phyloP scores from a whole-genome alignment of 2,329 filamentous ascomycete species.

The Phaeosphaeriaceae sp. region DNA sequence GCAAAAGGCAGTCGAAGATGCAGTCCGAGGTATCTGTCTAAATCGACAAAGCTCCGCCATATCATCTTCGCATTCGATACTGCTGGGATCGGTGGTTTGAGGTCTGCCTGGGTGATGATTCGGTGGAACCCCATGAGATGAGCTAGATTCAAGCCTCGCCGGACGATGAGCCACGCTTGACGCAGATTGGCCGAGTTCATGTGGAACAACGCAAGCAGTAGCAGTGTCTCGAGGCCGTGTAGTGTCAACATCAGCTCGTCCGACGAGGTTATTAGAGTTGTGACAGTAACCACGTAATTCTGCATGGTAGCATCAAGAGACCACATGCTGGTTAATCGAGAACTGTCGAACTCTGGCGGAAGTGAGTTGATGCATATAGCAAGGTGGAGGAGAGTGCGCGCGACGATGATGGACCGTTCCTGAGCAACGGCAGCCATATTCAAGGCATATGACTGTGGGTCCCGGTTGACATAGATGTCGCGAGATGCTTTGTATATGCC shows the following conservation, averaged over 20 bases:
- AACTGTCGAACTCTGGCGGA: constrained; percentile 39
- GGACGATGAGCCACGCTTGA: constrained; percentile 43
- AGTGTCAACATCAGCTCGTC: constrained; percentile 46
- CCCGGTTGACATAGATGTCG: constrained; percentile 40
- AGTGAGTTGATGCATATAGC: constrained; percentile 43
- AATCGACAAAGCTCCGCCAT: constrained; percentile 40
- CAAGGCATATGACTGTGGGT: constrained; percentile 41
- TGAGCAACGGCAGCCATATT: constrained; percentile 39
- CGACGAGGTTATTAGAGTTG: constrained; percentile 36
- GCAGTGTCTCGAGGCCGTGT: constrained; percentile 43
- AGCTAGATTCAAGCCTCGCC: constrained; percentile 42
- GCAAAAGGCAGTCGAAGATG: constrained; percentile 46
- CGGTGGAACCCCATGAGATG: constrained; percentile 48
- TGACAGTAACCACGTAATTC: constrained; percentile 42
- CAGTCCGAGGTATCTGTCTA: constrained; percentile 42
- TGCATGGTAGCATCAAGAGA: constrained; percentile 42
- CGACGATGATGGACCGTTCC: constrained; percentile 39
- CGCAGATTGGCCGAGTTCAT: constrained; percentile 40
- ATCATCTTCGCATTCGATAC: constrained; percentile 35
- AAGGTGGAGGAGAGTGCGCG: constrained; percentile 44
- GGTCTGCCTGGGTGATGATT: constrained; percentile 33
- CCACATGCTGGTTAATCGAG: constrained; percentile 38
- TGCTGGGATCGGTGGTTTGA: constrained; percentile 29
- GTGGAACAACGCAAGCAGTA: constrained; percentile 40
- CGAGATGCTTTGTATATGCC: constrained; percentile 37